Conservation (phyloP, 2,329 filamentous ascomycete genomes). For the Penicillium psychrosexuale region DNA sequence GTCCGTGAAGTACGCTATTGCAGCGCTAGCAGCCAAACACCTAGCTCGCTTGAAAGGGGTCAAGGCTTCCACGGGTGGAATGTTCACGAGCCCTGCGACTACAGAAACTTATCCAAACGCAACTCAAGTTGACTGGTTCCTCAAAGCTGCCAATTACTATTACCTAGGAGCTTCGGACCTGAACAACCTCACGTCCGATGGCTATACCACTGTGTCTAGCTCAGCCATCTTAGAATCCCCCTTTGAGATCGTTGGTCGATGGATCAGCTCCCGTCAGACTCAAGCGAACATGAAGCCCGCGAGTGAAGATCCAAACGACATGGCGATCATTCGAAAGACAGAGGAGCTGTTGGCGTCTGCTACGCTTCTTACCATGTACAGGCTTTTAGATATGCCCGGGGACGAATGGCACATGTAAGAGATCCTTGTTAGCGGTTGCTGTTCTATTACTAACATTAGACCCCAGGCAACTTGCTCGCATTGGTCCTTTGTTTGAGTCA, state of each 20-base stretch:
- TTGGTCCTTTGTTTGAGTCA: slow-evolving; percentile 55
- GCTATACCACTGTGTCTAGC: slow-evolving; percentile 30
- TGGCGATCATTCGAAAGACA: slow-evolving; percentile 42
- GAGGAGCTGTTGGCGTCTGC: slow-evolving; percentile 61
- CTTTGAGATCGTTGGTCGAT: slow-evolving; percentile 28
- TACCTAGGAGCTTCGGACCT: slow-evolving; percentile 55
- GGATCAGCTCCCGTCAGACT: slow-evolving; percentile 21
- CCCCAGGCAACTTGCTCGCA: slow-evolving; percentile 57
- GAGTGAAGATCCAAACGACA: slow-evolving; percentile 9
- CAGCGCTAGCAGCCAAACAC: slow-evolving; percentile 42
- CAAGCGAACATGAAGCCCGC: slow-evolving; percentile 2
- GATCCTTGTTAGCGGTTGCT: background rate
- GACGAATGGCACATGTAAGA: slow-evolving; percentile 54
- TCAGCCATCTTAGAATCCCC: slow-evolving; percentile 32
- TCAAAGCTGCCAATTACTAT: slow-evolving; percentile 61
- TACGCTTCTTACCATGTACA: slow-evolving; percentile 61
- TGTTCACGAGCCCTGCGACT: slow-evolving; percentile 43
- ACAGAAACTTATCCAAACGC: slow-evolving; percentile 54
- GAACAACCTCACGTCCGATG: slow-evolving; percentile 36
- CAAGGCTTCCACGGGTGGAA: slow-evolving; percentile 18
- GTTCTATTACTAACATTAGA: slow-evolving; percentile 3
- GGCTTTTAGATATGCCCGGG: slow-evolving; percentile 60
- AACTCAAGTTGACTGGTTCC: slow-evolving; percentile 54
- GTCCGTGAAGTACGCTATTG: slow-evolving; percentile 37
- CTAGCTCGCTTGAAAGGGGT: slow-evolving; percentile 34